These are phyloP conservation scores for Artemisia annua DNA, from an alignment of 129 eudicot species.

Conservation along the genomic window DNA sequence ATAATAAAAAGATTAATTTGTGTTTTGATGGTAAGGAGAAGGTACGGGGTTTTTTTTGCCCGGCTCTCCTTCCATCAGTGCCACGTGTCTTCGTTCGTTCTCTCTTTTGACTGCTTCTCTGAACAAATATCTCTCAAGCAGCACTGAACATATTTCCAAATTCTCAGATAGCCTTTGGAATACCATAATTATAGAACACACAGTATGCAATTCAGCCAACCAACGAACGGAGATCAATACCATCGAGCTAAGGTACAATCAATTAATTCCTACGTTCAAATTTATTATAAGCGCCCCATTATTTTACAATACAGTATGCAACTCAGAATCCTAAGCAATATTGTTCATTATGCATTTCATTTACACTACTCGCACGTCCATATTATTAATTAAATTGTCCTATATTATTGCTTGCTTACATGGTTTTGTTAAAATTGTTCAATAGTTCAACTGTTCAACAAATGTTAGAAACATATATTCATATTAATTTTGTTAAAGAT, in stretches of 20 bases:
- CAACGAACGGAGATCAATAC: background rate
- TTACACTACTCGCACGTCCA: too few relatives aligned
- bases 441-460: too few relatives aligned
- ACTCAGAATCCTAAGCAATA: too few relatives aligned
- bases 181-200: background rate
- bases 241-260: background rate
- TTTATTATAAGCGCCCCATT: too few relatives aligned
- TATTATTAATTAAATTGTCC: too few relatives aligned
- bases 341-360: too few relatives aligned
- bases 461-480: too few relatives aligned
- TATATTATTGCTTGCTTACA: too few relatives aligned
- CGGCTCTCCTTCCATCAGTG: slow-evolving; percentile 72
- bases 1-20: slow-evolving; percentile 26
- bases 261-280: background rate
- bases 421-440: too few relatives aligned
- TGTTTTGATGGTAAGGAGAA: slow-evolving; percentile 58
- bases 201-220: background rate
- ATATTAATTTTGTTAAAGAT: too few relatives aligned
- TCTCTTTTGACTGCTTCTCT: background rate
- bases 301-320: too few relatives aligned
- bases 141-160: background rate
- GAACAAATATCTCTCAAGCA: background rate
- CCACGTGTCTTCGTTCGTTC: background rate
- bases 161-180: too few relatives aligned
- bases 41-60: slow-evolving; percentile 67